These are phyloP conservation scores for Secale cereale DNA, from an alignment of 176 grass and related monocot species.

Conservation along the genomic window DNA sequence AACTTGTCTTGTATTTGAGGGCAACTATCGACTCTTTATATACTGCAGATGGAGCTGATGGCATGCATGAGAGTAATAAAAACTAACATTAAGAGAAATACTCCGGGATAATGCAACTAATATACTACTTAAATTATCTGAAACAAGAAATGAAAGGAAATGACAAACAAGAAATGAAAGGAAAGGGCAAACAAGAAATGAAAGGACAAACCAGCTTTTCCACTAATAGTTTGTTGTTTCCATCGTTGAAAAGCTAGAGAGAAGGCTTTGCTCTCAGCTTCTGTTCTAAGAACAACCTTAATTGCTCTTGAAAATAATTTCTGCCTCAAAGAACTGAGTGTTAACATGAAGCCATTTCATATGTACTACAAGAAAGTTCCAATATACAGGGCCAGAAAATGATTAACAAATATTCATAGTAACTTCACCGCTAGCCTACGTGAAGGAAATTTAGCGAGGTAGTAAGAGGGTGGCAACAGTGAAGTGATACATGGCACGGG, in stretches of 20 bases:
- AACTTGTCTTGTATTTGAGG: slow-evolving; percentile 1
- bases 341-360: slow-evolving; percentile 41
- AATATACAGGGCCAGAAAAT: slow-evolving; percentile 23
- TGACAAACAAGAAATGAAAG: slow-evolving; percentile 51
- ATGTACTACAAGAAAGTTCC: slow-evolving; percentile 23
- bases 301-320: slow-evolving; percentile 85
- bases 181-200: slow-evolving; percentile 45
- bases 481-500: not conserved
- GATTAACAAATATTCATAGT: not conserved
- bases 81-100: not conserved
- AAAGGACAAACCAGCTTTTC: slow-evolving; percentile 69
- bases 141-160: slow-evolving; percentile 46
- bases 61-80: not conserved
- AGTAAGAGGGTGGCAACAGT: not conserved
- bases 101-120: slow-evolving; percentile 17
- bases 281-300: slow-evolving; percentile 86
- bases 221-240: slow-evolving; percentile 60
- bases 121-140: slow-evolving; percentile 29
- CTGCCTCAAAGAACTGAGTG: slow-evolving; percentile 51
- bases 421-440: not conserved
- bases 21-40: not conserved
- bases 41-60: not conserved
- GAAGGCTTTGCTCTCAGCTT: slow-evolving; percentile 90
- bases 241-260: slow-evolving; percentile 73
- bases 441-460: slow-evolving; percentile 1